phyloP scores from a whole-genome alignment of 2,329 filamentous ascomycete species.

The Trichoderma aggressivum region DNA sequence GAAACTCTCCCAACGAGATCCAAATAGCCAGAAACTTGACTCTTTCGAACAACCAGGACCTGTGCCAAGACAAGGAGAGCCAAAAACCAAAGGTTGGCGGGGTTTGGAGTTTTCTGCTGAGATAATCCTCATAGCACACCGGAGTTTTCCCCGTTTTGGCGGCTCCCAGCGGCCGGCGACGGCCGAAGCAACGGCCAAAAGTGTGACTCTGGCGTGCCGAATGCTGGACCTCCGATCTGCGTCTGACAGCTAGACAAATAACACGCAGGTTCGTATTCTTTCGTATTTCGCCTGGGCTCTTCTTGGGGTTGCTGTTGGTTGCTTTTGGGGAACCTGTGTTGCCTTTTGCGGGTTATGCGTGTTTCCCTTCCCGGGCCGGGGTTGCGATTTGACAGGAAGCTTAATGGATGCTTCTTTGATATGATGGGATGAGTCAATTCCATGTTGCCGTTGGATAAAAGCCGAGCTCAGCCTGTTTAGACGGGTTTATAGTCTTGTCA shows the following conservation, averaged over 20 bases:
- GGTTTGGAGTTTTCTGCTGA: not conserved
- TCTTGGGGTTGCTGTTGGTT: not conserved
- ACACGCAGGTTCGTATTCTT: not conserved
- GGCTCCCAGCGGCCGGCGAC: slow-evolving; percentile 10
- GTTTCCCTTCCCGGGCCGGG: not conserved
- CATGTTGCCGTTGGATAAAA: not conserved
- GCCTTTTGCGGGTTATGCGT: not conserved
- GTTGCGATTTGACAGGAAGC: not conserved
- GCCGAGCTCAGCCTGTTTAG: not conserved
- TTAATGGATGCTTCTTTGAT: not conserved
- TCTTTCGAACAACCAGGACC: not conserved
- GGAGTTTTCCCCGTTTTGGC: not conserved
- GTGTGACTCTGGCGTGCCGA: not conserved
- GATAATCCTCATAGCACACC: not conserved
- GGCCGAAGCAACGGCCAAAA: not conserved
- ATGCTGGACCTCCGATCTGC: not conserved
- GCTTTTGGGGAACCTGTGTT: not conserved
- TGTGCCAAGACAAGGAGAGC: not conserved
- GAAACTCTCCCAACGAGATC: not conserved
- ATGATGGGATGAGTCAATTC: not conserved
- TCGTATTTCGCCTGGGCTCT: not conserved
- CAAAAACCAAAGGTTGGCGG: not conserved
- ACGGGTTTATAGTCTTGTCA: not conserved
- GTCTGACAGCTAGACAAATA: not conserved
- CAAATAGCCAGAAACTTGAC: not conserved